Percentiles rank a stretch among this genome's conserved stretches.
These are phyloP conservation scores for Ceratobasidium sp. DNA, from an alignment of 1,284 basidiomycete genomes.

Conservation along the genomic window DNA sequence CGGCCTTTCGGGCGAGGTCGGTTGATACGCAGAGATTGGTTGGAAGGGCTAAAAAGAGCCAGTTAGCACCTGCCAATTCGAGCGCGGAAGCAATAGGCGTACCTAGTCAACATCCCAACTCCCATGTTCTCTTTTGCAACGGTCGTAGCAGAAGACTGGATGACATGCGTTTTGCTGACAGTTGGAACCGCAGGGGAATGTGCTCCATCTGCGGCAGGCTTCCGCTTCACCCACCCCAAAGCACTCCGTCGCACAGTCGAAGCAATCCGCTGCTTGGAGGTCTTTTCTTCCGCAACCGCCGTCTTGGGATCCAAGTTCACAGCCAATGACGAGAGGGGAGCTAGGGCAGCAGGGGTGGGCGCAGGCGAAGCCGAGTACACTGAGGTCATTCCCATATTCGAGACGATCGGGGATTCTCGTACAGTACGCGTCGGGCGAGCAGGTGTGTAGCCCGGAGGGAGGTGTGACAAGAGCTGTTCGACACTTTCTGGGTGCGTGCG, in stretches of 20 bases:
- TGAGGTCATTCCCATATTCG: slow-evolving; percentile 44
- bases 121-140: slow-evolving; percentile 37
- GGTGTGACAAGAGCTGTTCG: slow-evolving; percentile 58
- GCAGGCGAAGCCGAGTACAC: slow-evolving; percentile 53
- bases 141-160: slow-evolving; percentile 21
- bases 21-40: slow-evolving; percentile 28
- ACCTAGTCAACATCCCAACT: slow-evolving; percentile 24
- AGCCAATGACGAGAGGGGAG: slow-evolving; percentile 59
- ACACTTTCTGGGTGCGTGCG: slow-evolving; percentile 55
- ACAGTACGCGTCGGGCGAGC: slow-evolving; percentile 48
- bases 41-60: neutral
- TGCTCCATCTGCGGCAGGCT: slow-evolving; percentile 44
- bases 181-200: neutral
- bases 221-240: slow-evolving; percentile 71
- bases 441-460: slow-evolving; percentile 49
- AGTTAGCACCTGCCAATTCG: neutral
- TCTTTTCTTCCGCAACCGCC: slow-evolving; percentile 31
- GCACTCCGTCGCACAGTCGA: slow-evolving; percentile 67
- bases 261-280: slow-evolving; percentile 50
- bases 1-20: slow-evolving; percentile 41
- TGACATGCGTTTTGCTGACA: neutral
- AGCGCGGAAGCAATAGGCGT: neutral
- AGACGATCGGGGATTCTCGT: slow-evolving; percentile 20
- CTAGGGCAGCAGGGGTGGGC: slow-evolving; percentile 53
- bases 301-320: slow-evolving; percentile 52